A percentile compares a stretch with the other conserved stretches of the same genome.
phyloP scores from a whole-genome alignment of 1,284 basidiomycete species.

The Rhodotorula glutinis region DNA sequence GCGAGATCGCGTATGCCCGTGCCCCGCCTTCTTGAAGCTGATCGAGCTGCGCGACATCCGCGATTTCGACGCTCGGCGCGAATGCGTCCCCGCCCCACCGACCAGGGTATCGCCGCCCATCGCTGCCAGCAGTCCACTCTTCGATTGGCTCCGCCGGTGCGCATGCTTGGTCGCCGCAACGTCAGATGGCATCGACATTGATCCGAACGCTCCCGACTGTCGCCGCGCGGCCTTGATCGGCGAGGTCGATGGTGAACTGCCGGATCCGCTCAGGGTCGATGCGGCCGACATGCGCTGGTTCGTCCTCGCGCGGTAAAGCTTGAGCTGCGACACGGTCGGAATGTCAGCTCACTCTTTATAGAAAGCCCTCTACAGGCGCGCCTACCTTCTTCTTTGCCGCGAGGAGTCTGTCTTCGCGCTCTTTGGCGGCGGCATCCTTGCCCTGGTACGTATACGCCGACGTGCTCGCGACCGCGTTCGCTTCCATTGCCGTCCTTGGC shows the following conservation, averaged over 20 bases:
- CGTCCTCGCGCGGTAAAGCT: slow-evolving; percentile 36
- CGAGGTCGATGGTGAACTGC: slow-evolving; percentile 1
- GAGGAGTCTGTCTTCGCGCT: slow-evolving; percentile 37
- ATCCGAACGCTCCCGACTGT: slow-evolving; percentile 9
- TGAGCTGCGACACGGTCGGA: slow-evolving; percentile 19
- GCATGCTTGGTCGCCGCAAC: slow-evolving; percentile 15
- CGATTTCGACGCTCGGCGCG: slow-evolving; percentile 18
- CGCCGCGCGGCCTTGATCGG: slow-evolving; percentile 11
- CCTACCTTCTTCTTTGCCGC: slow-evolving; percentile 40
- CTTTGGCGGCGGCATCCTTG: slow-evolving; percentile 38
- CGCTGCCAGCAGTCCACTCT: slow-evolving; percentile 22
- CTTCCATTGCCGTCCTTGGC: too few relatives aligned
- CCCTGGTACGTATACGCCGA: slow-evolving; percentile 19
- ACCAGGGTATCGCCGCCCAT: slow-evolving; percentile 14
- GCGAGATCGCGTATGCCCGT: slow-evolving; percentile 36
- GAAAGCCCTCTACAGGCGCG: neutral
- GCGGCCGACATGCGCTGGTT: slow-evolving; percentile 28
- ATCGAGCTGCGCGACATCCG: slow-evolving; percentile 31
- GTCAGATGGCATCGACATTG: slow-evolving; percentile 20
- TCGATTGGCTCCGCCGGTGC: slow-evolving; percentile 34
- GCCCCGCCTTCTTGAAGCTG: slow-evolving; percentile 24
- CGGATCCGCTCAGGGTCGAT: slow-evolving; percentile 10
- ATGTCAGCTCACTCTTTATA: neutral
- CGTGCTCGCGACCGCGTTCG: slow-evolving; percentile 4
- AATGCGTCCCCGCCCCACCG: neutral